Evolutionary conservation across 257 asterid species (phyloP).

Genomic region (Nyctanthes arbortristis): DNA sequence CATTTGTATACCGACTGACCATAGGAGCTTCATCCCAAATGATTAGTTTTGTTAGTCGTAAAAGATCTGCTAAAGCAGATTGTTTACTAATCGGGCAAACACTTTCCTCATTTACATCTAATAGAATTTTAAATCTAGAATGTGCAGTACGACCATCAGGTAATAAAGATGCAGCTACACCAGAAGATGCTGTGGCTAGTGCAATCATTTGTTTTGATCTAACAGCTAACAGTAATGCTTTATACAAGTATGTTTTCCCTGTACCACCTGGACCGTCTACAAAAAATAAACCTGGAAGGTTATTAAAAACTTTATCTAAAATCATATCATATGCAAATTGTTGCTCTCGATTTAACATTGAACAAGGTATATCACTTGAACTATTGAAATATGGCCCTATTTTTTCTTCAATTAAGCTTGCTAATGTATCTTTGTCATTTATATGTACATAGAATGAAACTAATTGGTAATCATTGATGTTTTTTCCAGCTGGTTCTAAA

Average conservation of each 20-base stretch:
- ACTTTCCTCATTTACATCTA: background rate
- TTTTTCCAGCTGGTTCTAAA: too few species aligned
- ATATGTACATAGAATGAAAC: too few species aligned
- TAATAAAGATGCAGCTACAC: background rate
- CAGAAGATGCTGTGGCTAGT: background rate
- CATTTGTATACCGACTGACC: background rate
- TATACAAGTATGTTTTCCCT: background rate
- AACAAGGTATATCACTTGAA: too few species aligned
- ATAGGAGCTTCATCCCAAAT: too few species aligned
- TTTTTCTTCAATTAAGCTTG: too few species aligned
- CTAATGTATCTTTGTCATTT: too few species aligned
- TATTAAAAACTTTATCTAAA: background rate
- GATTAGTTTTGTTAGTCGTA: background rate
- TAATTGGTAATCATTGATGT: too few species aligned
- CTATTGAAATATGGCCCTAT: too few species aligned
- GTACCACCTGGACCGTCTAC: background rate
- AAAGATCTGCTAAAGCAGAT: background rate
- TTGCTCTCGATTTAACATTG: background rate
- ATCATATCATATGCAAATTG: background rate
- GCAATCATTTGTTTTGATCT: background rate
- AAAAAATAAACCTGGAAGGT: background rate
- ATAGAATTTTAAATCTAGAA: background rate
- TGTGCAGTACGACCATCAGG: too few species aligned
- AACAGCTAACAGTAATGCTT: background rate
- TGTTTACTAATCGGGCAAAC: background rate